Evolutionary conservation across 1,284 basidiomycete species (phyloP).

Genomic region (Porodaedalea pini): DNA sequence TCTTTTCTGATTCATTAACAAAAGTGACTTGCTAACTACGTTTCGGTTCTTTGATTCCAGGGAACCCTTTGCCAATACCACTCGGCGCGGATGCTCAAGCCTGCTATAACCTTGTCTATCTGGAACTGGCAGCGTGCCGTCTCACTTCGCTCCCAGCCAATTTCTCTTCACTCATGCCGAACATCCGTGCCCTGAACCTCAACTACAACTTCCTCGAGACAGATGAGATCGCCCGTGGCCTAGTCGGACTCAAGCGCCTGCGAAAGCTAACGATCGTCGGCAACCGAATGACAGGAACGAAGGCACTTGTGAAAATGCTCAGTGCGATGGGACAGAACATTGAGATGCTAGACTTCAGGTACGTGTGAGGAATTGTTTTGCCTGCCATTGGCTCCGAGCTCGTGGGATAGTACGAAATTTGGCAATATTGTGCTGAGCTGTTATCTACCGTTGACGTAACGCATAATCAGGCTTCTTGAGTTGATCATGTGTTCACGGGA

Average conservation of each 20-base stretch:
- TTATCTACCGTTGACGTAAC: constrained; percentile 1
- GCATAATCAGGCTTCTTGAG: not conserved
- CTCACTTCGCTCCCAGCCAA: constrained; percentile 71
- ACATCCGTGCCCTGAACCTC: constrained; percentile 88
- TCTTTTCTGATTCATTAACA: not conserved
- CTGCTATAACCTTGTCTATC: constrained; percentile 87
- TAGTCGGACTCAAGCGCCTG: constrained; percentile 73
- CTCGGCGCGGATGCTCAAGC: constrained; percentile 32
- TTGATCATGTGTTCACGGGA: not conserved
- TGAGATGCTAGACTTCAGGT: constrained; percentile 90
- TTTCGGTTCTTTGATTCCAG: constrained; percentile 31
- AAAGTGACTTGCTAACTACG: not conserved
- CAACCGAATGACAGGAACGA: constrained; percentile 69
- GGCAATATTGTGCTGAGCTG: not conserved
- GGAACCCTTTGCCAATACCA: constrained; percentile 36
- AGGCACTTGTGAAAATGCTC: constrained; percentile 67
- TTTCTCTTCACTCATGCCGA: constrained; percentile 70
- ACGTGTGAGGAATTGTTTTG: constrained; percentile 32
- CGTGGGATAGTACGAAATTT: not conserved
- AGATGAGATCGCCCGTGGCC: constrained; percentile 51
- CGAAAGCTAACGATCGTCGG: constrained; percentile 85
- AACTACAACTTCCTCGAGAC: constrained; percentile 87
- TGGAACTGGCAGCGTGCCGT: constrained; percentile 91
- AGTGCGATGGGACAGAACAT: constrained; percentile 65
- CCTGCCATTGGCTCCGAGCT: not conserved